Base-by-base conservation (phyloP, 306 rosid genomes). In the Cicer yamashitae region DNA sequence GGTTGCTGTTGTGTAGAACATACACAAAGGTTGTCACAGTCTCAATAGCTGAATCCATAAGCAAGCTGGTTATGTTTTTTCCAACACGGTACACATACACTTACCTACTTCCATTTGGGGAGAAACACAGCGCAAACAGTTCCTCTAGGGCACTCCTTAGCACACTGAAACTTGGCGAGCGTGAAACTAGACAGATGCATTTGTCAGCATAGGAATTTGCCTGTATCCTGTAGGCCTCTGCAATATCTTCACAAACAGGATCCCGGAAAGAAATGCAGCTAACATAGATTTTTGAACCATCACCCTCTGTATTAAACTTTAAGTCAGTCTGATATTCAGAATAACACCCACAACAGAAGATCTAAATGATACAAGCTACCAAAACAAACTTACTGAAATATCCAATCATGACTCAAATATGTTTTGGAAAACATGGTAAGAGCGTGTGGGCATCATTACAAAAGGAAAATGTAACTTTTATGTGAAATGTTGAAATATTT, bases 111-210 rank as follows among this genome's bases (percentile, higher is more conserved):
- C 99, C 97, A 72, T 76, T 84, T 67, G 88, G 77, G 80, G 97
- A 92, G 82, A 94, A 94, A 82, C 99, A 94, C 57, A 94, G 88
- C 6, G 85, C 62, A 86, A 81, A 94, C 68, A 94, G 75, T 79
- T 94, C 99, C 87, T 94, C 99, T 7, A 92, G 79, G 14, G 89
- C 91, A 83, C 79, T 86, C 80, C 84, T 86, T 65, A 92, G 88
- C 30, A 88, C 79, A 9, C 76, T 80, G 81, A 94, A 92, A 86
- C 96, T 90, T 7, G 99, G 97, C 1, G 85, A 89, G 83, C 96
- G 99, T 6, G 99, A 94, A 84, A 94, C 96, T 59, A 94, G 81
- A 83, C 99, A 94, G 84, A 94, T 94, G 84, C 99, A 94, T 86
- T 94, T 94, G 83, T 94, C 98, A 64, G 99, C 98, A 84, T 82